phyloP scores from a whole-genome alignment of 176 grass and related monocot genomes.

The Hordeum marinum region DNA sequence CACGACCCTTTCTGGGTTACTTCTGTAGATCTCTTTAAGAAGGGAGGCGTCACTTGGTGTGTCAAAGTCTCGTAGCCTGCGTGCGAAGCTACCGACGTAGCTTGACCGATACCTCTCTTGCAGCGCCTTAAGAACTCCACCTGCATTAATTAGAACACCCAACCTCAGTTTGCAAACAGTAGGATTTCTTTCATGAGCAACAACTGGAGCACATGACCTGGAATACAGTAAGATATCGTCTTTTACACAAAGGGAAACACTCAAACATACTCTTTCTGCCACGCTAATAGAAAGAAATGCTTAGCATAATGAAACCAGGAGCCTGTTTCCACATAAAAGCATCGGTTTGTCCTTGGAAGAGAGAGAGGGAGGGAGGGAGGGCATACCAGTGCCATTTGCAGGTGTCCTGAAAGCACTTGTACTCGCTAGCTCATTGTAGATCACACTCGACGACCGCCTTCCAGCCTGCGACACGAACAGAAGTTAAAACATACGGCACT shows the following conservation, averaged over 20 bases:
- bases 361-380: neutral
- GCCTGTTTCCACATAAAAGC: neutral
- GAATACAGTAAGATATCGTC: neutral
- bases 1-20: constrained; percentile 79
- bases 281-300: neutral
- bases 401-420: neutral
- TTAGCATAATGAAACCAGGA: neutral
- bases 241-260: neutral
- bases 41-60: constrained; percentile 46
- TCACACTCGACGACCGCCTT: neutral
- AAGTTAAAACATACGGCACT: neutral
- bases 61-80: constrained; percentile 50
- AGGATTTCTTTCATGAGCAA: neutral
- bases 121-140: constrained; percentile 41
- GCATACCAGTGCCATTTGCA: neutral
- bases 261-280: neutral
- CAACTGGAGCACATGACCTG: neutral
- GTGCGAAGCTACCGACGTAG: constrained; percentile 68
- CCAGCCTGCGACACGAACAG: constrained; percentile 6
- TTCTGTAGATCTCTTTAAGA: constrained; percentile 72
- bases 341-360: neutral
- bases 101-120: constrained; percentile 71
- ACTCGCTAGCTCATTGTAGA: constrained; percentile 13
- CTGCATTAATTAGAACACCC: constrained; percentile 25
- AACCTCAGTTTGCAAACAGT: neutral